These are phyloP conservation scores for Diaporthe aspalathi DNA, from an alignment of 2,329 filamentous ascomycete species.

Conservation along the genomic window DNA sequence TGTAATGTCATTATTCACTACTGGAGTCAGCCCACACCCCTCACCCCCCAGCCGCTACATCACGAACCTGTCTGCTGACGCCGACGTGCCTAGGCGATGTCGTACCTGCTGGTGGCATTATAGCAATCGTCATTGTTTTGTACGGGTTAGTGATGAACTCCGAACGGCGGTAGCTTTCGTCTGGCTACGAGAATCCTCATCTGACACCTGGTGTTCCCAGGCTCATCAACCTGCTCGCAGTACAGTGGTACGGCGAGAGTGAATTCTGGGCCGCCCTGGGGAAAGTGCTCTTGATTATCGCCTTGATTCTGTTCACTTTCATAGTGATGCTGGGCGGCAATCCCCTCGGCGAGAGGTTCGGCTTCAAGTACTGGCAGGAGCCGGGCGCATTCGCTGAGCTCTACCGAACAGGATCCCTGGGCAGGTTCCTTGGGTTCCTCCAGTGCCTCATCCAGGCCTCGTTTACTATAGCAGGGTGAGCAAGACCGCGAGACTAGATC, in stretches of 20 bases:
- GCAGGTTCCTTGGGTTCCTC: conserved; percentile 81
- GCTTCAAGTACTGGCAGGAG: conserved; percentile 75
- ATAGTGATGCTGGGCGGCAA: conserved; percentile 87
- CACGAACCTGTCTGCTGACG: not conserved
- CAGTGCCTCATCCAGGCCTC: conserved; percentile 78
- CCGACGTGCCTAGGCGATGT: conserved; percentile 46
- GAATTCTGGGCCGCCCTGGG: conserved; percentile 77
- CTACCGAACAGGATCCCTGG: conserved; percentile 72
- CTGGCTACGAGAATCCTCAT: too few species aligned
- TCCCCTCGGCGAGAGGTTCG: conserved; percentile 76
- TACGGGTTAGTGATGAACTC: conserved; percentile 50
- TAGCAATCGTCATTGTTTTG: conserved; percentile 67
- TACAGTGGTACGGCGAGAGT: conserved; percentile 30
- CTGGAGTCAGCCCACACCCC: conserved; percentile 58
- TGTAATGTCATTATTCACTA: conserved; percentile 72
- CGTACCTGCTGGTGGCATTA: conserved; percentile 66
- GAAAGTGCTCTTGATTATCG: conserved; percentile 78
- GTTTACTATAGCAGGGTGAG: conserved; percentile 70
- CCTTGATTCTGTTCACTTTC: conserved; percentile 81
- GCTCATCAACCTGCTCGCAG: conserved; percentile 44
- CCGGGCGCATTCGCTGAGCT: conserved; percentile 78
- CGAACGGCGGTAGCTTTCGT: conserved; percentile 43
- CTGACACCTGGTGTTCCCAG: not conserved
- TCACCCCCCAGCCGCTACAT: not conserved
- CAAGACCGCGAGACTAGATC: not conserved